Evolutionary conservation across 2,329 filamentous ascomycete genomes (phyloP), one percentile per base, ranked within the genome.

Genomic region (Volutella citrinella): DNA sequence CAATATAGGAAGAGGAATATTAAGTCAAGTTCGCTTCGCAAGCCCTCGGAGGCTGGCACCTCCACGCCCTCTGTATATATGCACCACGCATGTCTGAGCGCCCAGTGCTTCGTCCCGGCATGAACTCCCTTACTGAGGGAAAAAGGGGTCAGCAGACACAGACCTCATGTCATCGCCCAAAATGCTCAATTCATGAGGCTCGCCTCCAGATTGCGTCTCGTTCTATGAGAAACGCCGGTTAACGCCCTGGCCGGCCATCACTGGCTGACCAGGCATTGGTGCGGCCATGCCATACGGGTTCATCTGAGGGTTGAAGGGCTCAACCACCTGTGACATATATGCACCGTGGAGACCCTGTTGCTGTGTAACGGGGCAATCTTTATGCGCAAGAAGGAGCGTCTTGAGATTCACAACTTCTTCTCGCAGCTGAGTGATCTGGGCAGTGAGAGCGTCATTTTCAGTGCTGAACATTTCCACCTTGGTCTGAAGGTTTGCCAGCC

Each of bases 341-440:
- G 66, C 68, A 5, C 68, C 65, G 32, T 78, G 74, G 3, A 93
- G 68, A 16, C 63, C 63, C 61, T 96, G 90, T 27, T 87, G 82
- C 58, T 94, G 87, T 4, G 89, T 89, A 7, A 97, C 85, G 0
- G 91, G 88, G 50, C 93, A 97, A 59, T 97, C 91, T 59, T 97
- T 97, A 64, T 98, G 93, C 1, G 90, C 90, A 15, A 97, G 73
- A 4, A 98, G 72, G 0, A 97, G 70, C 0, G 90, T 95, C 70
- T 96, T 97, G 25, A 98, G 74, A 45, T 91, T 94, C 29, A 97
- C 87, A 40, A 97, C 87, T 57, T 98, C 93, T 56, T 97, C 91
- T 18, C 89, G 78, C 6, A 97, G 69, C 49, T 87, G 80, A 3
- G 84, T 84, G 38, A 97, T 89, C 44, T 93, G 91, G 4, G 82